phyloP scores from a whole-genome alignment of 495 filamentous ascomycete genomes.

The Podospora conica region DNA sequence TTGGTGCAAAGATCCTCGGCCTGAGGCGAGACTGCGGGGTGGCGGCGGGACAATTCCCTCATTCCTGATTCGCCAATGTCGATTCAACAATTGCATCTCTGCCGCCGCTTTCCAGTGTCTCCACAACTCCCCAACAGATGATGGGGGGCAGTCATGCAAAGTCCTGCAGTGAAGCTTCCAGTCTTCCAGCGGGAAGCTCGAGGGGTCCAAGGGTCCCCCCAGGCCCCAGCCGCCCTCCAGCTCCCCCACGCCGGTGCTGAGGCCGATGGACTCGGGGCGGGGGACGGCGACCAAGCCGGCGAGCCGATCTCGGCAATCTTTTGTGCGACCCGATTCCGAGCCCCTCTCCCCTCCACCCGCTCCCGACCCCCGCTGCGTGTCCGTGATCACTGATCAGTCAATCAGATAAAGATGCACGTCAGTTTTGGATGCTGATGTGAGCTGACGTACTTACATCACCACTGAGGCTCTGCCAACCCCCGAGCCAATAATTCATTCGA shows the following conservation, averaged over 20 bases:
- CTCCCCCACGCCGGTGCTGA: neutral
- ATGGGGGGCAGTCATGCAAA: neutral
- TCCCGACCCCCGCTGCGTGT: too few relatives aligned
- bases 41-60: neutral
- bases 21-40: neutral
- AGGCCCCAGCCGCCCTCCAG: too few relatives aligned
- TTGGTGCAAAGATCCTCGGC: neutral
- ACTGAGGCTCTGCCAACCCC: neutral
- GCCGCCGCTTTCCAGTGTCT: neutral
- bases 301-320: neutral
- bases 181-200: neutral
- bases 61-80: neutral
- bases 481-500: neutral
- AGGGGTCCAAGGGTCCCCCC: neutral
- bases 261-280: neutral
- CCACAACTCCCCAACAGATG: constrained; percentile 10
- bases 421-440: neutral
- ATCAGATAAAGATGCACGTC: neutral
- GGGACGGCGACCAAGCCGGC: neutral
- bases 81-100: constrained; percentile 6
- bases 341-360: neutral
- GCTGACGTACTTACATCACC: neutral
- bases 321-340: neutral
- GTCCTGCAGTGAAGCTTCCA: neutral
- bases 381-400: neutral